phyloP scores from a whole-genome alignment of 1,284 basidiomycete genomes.

The Rhodotorula sp. region DNA sequence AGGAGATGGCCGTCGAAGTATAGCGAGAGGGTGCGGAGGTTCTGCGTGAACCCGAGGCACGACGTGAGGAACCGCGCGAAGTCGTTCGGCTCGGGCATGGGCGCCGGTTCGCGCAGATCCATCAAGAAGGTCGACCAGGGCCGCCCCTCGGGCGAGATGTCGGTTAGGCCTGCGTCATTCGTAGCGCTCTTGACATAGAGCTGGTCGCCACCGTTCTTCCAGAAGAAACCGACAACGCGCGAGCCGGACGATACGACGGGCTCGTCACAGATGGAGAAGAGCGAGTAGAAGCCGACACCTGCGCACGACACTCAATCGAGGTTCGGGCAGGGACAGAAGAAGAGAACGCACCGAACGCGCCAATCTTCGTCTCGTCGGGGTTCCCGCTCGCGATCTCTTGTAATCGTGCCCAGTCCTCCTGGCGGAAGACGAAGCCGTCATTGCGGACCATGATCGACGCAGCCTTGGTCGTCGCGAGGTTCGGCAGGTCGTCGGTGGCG shows the following conservation, averaged over 20 bases:
- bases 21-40: constrained; percentile 67
- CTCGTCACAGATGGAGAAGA: constrained; percentile 61
- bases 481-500: constrained; percentile 51
- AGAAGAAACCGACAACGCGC: constrained; percentile 85
- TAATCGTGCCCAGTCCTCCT: constrained; percentile 83
- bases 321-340: constrained; percentile 40
- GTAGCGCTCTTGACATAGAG: constrained; percentile 43
- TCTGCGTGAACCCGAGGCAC: constrained; percentile 90
- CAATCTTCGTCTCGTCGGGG: constrained; percentile 80
- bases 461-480: constrained; percentile 49
- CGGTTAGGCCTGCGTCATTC: constrained; percentile 21
- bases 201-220: constrained; percentile 76
- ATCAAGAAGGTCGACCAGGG: constrained; percentile 92
- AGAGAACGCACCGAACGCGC: constrained; percentile 66
- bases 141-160: constrained; percentile 47
- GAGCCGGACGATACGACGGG: constrained; percentile 88
- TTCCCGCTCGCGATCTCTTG: constrained; percentile 79
- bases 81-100: constrained; percentile 68
- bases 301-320: constrained; percentile 39
- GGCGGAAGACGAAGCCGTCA: constrained; percentile 76
- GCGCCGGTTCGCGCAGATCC: constrained; percentile 76
- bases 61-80: constrained; percentile 67
- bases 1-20: constrained; percentile 58
- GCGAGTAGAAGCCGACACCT: constrained; percentile 49
- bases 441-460: constrained; percentile 69